A percentile compares a stretch with the other conserved stretches of the same genome.
phyloP scores from a whole-genome alignment of 2,329 filamentous ascomycete species.

The Phyllosticta paracitricarpa region DNA sequence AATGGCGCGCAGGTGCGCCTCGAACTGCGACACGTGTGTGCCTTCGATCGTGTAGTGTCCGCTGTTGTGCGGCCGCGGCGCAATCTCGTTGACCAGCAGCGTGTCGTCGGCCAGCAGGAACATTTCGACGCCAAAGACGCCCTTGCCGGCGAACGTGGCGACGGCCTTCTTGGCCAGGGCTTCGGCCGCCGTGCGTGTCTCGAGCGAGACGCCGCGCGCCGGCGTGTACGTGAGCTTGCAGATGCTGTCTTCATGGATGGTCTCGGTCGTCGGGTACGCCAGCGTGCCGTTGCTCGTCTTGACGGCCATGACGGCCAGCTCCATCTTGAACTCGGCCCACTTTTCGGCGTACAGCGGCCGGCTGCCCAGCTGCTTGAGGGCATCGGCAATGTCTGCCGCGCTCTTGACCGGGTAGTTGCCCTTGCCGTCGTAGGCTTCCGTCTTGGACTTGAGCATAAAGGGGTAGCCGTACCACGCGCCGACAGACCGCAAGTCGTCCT shows the following conservation, averaged over 20 bases:
- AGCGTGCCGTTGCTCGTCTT: constrained; percentile 68
- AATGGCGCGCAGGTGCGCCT: constrained; percentile 79
- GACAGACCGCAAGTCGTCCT: constrained; percentile 53
- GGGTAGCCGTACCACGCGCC: constrained; percentile 63
- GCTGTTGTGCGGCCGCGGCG: constrained; percentile 77
- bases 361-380: constrained; percentile 54
- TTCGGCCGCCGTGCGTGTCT: constrained; percentile 56
- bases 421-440: constrained; percentile 85
- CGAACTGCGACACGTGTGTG: constrained; percentile 81
- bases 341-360: constrained; percentile 79
- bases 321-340: constrained; percentile 75
- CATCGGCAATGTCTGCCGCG: constrained; percentile 51
- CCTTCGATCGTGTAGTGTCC: constrained; percentile 95
- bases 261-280: constrained; percentile 86
- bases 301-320: constrained; percentile 90
- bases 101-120: constrained; percentile 63
- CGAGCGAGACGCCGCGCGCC: constrained; percentile 56
- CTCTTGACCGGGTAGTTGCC: constrained; percentile 59
- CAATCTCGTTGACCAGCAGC: constrained; percentile 78
- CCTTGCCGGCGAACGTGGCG: constrained; percentile 70
- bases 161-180: constrained; percentile 72
- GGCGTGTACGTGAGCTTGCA: constrained; percentile 89
- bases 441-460: constrained; percentile 86
- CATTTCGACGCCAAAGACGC: constrained; percentile 94
- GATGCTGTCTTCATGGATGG: constrained; percentile 87